Percentiles rank a stretch among this genome's conserved stretches.
These are phyloP conservation scores for Solanum bulbocastanum DNA, from an alignment of 257 asterid species.

Conservation along the genomic window DNA sequence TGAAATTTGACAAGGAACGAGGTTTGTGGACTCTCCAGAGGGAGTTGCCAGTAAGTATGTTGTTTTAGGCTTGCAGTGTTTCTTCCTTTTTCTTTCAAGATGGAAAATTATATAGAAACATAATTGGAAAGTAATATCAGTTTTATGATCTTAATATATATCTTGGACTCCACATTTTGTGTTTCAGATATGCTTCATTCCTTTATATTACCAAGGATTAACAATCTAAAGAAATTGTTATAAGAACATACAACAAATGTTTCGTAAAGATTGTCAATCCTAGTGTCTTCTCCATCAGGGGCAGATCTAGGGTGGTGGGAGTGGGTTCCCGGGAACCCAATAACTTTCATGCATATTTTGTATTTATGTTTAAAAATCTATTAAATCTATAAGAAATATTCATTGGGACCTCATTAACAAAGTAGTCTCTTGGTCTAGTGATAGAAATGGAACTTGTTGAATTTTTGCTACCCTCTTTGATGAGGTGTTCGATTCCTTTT, in stretches of 20 bases:
- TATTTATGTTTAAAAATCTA: background rate
- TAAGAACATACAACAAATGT: background rate
- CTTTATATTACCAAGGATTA: background rate
- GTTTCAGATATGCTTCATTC: background rate
- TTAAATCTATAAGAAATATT: background rate
- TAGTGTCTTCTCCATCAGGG: background rate
- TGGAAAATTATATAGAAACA: background rate
- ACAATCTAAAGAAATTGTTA: background rate
- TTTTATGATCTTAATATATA: background rate
- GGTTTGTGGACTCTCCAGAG: conserved; percentile 58
- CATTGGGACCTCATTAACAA: background rate
- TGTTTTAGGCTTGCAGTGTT: background rate
- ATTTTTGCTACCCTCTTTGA: background rate
- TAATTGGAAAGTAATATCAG: background rate
- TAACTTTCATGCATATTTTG: background rate
- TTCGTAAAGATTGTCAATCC: background rate
- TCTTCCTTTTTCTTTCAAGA: background rate
- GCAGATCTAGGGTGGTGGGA: background rate
- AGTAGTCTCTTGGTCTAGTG: background rate
- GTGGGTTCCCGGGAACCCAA: background rate
- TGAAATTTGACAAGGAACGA: conserved; percentile 38
- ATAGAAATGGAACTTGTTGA: background rate
- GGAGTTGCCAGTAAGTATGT: conserved; percentile 58
- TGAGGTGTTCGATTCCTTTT: background rate
- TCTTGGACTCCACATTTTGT: background rate